Evolutionary conservation across 768 basidiomycete species (phyloP).

Genomic region (Lentinula detonsa): DNA sequence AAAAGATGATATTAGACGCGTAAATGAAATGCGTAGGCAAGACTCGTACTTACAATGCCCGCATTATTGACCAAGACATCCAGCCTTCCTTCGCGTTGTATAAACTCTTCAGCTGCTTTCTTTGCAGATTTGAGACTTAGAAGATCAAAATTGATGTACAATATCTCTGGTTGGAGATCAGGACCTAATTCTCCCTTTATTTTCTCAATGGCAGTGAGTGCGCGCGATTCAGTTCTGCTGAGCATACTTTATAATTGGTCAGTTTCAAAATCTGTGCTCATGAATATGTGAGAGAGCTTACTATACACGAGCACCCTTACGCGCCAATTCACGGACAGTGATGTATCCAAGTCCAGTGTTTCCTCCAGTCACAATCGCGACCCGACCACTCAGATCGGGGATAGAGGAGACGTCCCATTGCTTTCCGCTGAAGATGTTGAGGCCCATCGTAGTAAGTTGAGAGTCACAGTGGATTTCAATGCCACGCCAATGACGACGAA

Average conservation of each 20-base stretch:
- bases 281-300: neutral
- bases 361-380: conserved; percentile 9
- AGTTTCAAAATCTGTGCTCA: neutral
- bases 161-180: neutral
- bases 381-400: conserved; percentile 1
- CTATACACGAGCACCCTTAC: conserved; percentile 9
- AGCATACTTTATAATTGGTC: neutral
- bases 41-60: conserved; percentile 5
- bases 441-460: neutral
- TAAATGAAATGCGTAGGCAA: neutral
- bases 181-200: conserved; percentile 2
- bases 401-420: neutral
- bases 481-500: too few species aligned
- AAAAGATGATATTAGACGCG: neutral
- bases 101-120: conserved; percentile 8
- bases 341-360: conserved; percentile 9
- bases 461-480: too few species aligned
- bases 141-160: conserved; percentile 8
- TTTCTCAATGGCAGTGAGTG: conserved; percentile 5
- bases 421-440: neutral
- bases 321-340: conserved; percentile 9
- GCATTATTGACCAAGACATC: conserved; percentile 12
- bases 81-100: conserved; percentile 4
- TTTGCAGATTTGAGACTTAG: conserved; percentile 3
- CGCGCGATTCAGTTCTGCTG: neutral